Base-by-base conservation (phyloP, 2,329 filamentous ascomycete species). In the Penicillium sp. region DNA sequence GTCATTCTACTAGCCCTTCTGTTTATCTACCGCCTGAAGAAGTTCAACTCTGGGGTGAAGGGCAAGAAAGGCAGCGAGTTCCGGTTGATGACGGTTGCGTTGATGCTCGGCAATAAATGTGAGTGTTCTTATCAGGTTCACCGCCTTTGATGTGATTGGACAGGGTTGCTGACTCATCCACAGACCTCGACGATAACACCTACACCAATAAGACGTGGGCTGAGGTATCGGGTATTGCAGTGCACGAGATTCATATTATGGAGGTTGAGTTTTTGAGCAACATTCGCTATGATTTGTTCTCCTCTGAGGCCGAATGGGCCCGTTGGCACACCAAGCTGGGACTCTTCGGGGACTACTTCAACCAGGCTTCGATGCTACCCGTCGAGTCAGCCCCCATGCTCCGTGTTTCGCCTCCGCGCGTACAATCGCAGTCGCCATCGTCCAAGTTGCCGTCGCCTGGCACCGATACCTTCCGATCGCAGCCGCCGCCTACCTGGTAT, bases 151-250 rank as follows among this genome's bases (percentile, higher is more conserved):
- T 5, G 29, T 45, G 45, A 50, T 47, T 59, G 18, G 44, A 7
- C 31, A 31, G 55, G 5, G 0, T 18, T 53, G 60, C 66, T 68
- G 65, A 75, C 61, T 60, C 57, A 56, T 34, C 44, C 42, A 2
- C 60, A 90, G 88, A 97, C 72, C 79, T 99, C 66, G 94, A 99
- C 71, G 94, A 99, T 74, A 99, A 97, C 73, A 97, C 94, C 0
- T 99, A 99, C 76, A 97, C 94, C 37, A 99, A 99, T 79, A 97
- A 97, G 80, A 99, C 94, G 0, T 99, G 94, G 94, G 94, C 93
- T 2, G 94, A 99, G 68, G 94, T 99, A 11, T 97, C 94, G 1
- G 89, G 90, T 43, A 96, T 99, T 59, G 87, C 90, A 1, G 93
- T 97, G 13, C 86, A 89, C 58, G 94, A 99, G 74, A 96, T 99